Conservation (phyloP, 176 grass and related monocot species). For the Microstegium vimineum region DNA sequence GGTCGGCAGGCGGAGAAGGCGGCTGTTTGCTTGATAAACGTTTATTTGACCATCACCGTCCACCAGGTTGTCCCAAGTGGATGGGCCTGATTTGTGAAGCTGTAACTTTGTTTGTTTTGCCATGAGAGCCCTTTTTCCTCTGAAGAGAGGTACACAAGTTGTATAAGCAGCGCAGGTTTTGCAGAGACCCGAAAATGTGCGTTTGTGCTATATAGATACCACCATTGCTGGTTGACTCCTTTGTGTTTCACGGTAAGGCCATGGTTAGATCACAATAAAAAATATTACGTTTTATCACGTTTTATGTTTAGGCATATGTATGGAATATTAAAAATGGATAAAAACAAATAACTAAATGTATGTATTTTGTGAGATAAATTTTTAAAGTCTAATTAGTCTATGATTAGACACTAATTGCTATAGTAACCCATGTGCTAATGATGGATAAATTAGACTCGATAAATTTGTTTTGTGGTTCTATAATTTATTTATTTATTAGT, state of each 20-base stretch:
- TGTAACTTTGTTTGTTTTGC: slow-evolving; percentile 14
- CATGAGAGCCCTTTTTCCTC: slow-evolving; percentile 1
- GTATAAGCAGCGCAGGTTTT: not conserved
- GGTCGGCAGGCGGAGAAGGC: not conserved
- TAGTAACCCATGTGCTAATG: too few species aligned
- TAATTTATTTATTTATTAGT: too few species aligned
- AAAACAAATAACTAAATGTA: too few species aligned
- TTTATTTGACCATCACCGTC: slow-evolving; percentile 3
- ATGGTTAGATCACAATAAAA: too few species aligned
- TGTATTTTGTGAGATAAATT: too few species aligned
- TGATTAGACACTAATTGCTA: too few species aligned
- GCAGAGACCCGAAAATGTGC: not conserved
- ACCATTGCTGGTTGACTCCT: not conserved
- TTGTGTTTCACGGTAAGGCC: not conserved
- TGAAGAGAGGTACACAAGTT: not conserved
- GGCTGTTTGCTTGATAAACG: not conserved
- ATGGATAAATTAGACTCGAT: too few species aligned
- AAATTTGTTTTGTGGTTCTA: too few species aligned
- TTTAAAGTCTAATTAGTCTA: too few species aligned
- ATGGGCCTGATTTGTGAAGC: slow-evolving; percentile 1
- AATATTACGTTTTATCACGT: too few species aligned
- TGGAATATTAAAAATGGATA: too few species aligned
- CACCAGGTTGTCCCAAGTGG: not conserved
- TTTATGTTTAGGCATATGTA: too few species aligned
- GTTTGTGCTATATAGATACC: not conserved